phyloP scores from a whole-genome alignment of 768 basidiomycete species.

The Paxillus ammoniavirescens region DNA sequence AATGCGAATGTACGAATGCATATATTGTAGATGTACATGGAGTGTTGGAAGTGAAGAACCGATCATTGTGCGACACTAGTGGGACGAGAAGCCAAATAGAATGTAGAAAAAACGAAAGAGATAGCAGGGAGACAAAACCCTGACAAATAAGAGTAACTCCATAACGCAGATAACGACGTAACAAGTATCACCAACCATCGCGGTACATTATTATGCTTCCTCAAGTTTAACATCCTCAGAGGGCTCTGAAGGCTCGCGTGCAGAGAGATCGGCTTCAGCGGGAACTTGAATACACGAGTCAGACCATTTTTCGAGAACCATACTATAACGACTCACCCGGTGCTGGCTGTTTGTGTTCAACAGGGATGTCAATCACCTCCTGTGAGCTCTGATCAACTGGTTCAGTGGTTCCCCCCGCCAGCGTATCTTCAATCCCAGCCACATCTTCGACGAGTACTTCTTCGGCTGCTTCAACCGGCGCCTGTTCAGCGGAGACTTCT shows the following conservation, averaged over 20 bases:
- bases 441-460: background rate
- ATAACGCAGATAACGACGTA: no score
- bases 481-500: background rate
- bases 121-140: background rate
- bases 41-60: background rate
- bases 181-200: background rate
- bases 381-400: background rate
- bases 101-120: background rate
- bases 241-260: background rate
- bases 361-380: background rate
- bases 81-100: background rate
- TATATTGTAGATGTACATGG: background rate
- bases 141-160: background rate
- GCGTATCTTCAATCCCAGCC: background rate
- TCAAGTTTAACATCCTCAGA: conserved; percentile 1
- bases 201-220: background rate
- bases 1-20: background rate
- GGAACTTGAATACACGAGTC: conserved; percentile 3
- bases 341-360: background rate
- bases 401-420: background rate
- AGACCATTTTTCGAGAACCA: background rate
- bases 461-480: background rate
- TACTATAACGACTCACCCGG: background rate
- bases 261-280: background rate
- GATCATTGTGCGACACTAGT: background rate